Base-by-base conservation (phyloP, 805 yeast genomes). In the Nakazawaea siamensis region DNA sequence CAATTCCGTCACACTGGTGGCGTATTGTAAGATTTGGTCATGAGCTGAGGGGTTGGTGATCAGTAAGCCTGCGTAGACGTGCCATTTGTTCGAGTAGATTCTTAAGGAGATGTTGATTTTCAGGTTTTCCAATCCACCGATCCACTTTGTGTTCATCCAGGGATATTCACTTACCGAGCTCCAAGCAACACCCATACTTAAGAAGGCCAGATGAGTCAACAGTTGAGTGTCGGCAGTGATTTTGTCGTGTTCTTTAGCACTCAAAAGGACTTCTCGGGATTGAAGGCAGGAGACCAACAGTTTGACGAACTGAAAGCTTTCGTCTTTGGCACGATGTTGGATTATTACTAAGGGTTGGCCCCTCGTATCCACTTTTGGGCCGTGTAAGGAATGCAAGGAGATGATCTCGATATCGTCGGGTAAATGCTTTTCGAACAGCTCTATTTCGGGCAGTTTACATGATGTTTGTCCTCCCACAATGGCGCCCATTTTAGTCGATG, bases 201-300 rank as follows among this genome's bases (percentile, higher is more conserved):
- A 63, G 51, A 92, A 92, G 0, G 97, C 97, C 10, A 97, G 97
- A 54, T 92, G 98, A 0, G 98, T 92, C 13, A 90, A 95, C 0
- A 97, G 97, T 56, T 92, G 98, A 2, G 97, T 92, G 54, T 92
- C 98, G 0, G 98, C 98, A 1, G 98, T 90, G 43, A 92, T 90
- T 47, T 71, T 74, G 55, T 92, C 98, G 54, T 92, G 98, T 52
- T 88, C 88, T 35, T 73, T 68, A n/a, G 92, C 95, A 0, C 85
- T 67, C 21, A 92, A 64, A 36, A 76, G 68, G 18, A 87, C 97
- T 24, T 72, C 65, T 43, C 80, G 81, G 10, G 96, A 85, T 20
- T 81, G 64, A 34, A 92, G 67, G 51, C 95, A 84, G 4, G 80
- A 60, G 40, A 88, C 66, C 4, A 87, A 51, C 2, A 67, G 38